A percentile compares a stretch with the other conserved stretches of the same genome.
Evolutionary conservation across 2,329 filamentous ascomycete genomes (phyloP).

Genomic region (Xylaria sp.): DNA sequence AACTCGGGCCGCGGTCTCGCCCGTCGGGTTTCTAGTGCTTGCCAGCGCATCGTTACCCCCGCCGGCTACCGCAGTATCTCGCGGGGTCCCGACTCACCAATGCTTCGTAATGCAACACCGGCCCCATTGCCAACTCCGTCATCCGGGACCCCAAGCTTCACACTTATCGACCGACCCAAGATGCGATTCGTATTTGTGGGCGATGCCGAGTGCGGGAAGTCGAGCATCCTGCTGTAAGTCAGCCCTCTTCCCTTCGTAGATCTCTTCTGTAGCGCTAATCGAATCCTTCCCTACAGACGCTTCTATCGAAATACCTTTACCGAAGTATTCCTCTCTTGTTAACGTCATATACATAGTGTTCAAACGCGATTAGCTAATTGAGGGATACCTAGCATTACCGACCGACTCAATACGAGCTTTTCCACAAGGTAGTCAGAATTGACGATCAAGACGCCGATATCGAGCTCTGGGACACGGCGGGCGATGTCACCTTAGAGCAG

Average conservation of each 20-base stretch:
- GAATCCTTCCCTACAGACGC: conserved; percentile 40
- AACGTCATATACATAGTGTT: neutral
- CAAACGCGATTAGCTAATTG: conserved; percentile 9
- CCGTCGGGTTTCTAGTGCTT: conserved; percentile 41
- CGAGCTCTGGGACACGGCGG: conserved; percentile 50
- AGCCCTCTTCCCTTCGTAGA: conserved; percentile 4
- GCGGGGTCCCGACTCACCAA: conserved; percentile 2
- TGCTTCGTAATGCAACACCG: conserved; percentile 20
- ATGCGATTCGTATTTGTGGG: conserved; percentile 51
- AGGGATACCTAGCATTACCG: conserved; percentile 32
- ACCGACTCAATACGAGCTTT: conserved; percentile 48
- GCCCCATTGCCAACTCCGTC: conserved; percentile 27
- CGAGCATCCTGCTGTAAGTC: conserved; percentile 47
- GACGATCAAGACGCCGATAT: conserved; percentile 45
- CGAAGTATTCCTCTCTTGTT: conserved; percentile 31
- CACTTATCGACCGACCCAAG: conserved; percentile 37
- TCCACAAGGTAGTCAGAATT: conserved; percentile 42
- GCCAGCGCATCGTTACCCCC: conserved; percentile 35
- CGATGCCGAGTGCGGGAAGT: conserved; percentile 48
- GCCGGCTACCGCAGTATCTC: conserved; percentile 1
- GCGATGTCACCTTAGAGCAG: conserved; percentile 45
- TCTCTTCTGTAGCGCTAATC: conserved; percentile 15
- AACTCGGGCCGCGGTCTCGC: conserved; percentile 36
- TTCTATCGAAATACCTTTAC: conserved; percentile 46
- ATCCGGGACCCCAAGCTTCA: conserved; percentile 37